Evolutionary conservation across 1,284 basidiomycete genomes (phyloP).

Genomic region (Boletus albobrunnescens): DNA sequence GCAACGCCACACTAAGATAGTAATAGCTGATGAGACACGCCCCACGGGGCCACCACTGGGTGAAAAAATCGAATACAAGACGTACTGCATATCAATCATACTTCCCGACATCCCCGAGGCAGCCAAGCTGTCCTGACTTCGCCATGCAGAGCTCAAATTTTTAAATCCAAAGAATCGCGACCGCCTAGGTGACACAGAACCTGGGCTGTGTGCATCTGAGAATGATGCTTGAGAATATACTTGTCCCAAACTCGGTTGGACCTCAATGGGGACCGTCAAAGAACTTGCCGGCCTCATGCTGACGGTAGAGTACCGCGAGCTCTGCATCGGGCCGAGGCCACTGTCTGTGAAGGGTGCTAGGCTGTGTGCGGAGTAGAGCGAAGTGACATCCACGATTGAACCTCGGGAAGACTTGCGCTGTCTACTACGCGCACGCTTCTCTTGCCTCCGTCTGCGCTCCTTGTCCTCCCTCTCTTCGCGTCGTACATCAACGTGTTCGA

Average conservation of each 20-base stretch:
- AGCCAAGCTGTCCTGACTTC: constrained; percentile 74
- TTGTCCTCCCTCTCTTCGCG: constrained; percentile 71
- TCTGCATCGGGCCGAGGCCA: constrained; percentile 49
- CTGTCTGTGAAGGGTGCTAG: constrained; percentile 55
- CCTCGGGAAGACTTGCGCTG: constrained; percentile 68
- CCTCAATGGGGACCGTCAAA: constrained; percentile 55
- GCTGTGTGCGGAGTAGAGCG: constrained; percentile 64
- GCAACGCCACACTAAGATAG: constrained; percentile 60
- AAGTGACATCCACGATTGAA: constrained; percentile 64
- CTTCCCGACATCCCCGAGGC: constrained; percentile 76
- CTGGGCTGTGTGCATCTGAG: constrained; percentile 70
- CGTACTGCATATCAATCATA: constrained; percentile 93
- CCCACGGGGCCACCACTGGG: not conserved
- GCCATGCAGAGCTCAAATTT: constrained; percentile 71
- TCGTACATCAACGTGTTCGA: constrained; percentile 80
- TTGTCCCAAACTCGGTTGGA: constrained; percentile 53
- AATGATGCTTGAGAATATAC: constrained; percentile 74
- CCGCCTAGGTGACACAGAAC: constrained; percentile 63
- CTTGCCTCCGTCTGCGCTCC: constrained; percentile 64
- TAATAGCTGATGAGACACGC: constrained; percentile 12
- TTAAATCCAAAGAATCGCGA: constrained; percentile 81
- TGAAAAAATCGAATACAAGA: constrained; percentile 25
- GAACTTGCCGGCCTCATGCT: constrained; percentile 63
- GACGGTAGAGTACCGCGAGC: constrained; percentile 58
- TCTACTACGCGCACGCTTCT: constrained; percentile 50